A percentile compares a stretch with the other conserved stretches of the same genome.
Conservation (phyloP, 768 basidiomycete genomes). For the Wakefieldia striispora region DNA sequence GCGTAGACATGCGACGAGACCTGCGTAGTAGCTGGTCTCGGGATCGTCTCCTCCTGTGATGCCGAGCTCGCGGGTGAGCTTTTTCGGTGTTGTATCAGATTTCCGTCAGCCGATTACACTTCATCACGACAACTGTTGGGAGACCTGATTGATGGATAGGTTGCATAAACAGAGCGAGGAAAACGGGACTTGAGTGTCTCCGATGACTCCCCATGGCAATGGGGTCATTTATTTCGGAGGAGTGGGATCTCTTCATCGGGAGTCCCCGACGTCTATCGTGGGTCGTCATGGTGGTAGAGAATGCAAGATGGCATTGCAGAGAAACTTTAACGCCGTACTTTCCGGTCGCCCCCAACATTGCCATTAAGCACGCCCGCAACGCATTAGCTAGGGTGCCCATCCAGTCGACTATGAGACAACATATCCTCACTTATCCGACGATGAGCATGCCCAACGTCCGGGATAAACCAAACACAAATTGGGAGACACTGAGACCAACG, state of each 20-base stretch:
- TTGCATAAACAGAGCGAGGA: constrained; percentile 51
- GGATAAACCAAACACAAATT: no score
- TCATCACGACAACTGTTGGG: background rate
- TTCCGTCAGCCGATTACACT: no score
- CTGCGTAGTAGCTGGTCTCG: constrained; percentile 69
- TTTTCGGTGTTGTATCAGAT: background rate
- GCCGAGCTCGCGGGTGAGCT: constrained; percentile 61
- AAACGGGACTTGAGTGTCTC: constrained; percentile 45
- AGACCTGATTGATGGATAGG: constrained; percentile 60
- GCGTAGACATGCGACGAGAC: constrained; percentile 47
- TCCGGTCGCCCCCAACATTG: no score
- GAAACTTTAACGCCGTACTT: no score
- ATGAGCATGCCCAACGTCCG: no score
- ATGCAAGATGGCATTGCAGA: constrained; percentile 22
- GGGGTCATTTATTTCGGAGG: constrained; percentile 40
- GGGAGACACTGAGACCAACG: no score
- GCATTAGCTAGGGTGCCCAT: no score
- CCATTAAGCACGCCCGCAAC: no score
- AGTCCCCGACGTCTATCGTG: constrained; percentile 43
- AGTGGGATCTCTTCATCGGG: constrained; percentile 45
- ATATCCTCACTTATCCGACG: no score
- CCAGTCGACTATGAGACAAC: no score
- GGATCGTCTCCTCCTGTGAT: constrained; percentile 61
- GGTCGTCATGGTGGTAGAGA: constrained; percentile 22
- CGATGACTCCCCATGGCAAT: constrained; percentile 53